Base-by-base conservation (phyloP, 2,329 filamentous ascomycete species). In the Laburnicola sp. region DNA sequence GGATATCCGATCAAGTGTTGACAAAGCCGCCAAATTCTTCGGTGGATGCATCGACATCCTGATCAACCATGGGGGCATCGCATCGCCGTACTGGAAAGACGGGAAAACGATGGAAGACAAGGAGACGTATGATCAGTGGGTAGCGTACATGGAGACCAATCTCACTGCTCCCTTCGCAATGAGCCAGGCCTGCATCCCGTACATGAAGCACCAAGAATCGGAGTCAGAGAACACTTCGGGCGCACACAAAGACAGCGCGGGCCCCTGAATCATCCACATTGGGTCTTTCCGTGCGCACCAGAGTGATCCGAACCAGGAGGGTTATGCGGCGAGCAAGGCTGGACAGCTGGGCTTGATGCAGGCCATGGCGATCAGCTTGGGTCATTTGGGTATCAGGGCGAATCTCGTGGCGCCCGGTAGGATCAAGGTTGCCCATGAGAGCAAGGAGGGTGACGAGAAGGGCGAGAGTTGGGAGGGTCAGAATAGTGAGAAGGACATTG, bases 261-360 rank as follows among this genome's bases (percentile, higher is more conserved):
- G 76, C 3, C 76, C 75, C 0, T 78, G 75, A 49, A 77, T 79
- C 56, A 72, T 79, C 36, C 74, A 76, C 57, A 72, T 79, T 50
- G 73, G 74, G 25, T 76, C 74, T 26, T 79, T 79, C 65, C 74
- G 77, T 8, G 76, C 76, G 11, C 65, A 75, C 32, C 74, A 76
- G 53, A 74, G 69, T 27, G 77, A 80, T 56, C 71, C 74, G 3
- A 78, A 79, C 58, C 76, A 78, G 56, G 77, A 79, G 54, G 76
- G 76, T 2, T 80, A 81, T 60, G 78, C 77, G 16, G 72, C 78
- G 0, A 79, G 76, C 8, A 82, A 82, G 64, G 76, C 79, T 3
- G 80, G 79, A 0, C 64, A 82, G 42, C 62, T 81, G 8, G 79
- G 80, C 0, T 56, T 82, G 51, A 78, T 76, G 64, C 79, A 81